Conservation (phyloP, 208 protist genomes). For the Leishmania lainsoni region DNA sequence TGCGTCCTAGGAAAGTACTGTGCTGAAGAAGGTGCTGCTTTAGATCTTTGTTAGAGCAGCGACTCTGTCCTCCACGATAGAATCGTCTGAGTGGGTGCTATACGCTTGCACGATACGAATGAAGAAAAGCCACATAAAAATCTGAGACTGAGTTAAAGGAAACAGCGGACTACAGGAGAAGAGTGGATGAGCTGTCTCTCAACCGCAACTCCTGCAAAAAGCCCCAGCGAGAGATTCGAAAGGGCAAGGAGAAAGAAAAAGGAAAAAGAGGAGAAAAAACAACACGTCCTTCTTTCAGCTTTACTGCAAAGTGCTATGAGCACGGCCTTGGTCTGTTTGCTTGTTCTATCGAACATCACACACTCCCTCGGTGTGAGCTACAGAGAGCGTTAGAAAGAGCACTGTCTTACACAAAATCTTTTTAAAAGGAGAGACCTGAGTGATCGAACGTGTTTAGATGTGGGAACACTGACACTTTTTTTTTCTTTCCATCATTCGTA, state of each 20-base stretch:
- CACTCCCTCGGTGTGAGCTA: slow-evolving; percentile 1
- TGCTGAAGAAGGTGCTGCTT: not conserved
- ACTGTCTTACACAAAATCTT: not conserved
- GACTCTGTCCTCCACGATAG: not conserved
- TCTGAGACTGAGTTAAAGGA: not conserved
- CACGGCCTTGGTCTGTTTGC: not conserved
- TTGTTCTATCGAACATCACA: not conserved
- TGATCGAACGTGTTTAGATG: not conserved
- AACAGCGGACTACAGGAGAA: not conserved
- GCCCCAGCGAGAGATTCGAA: not conserved
- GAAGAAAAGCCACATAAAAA: not conserved
- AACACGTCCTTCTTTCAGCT: not conserved
- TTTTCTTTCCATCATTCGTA: not conserved
- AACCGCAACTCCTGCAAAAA: not conserved
- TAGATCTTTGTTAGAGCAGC: not conserved
- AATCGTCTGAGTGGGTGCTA: not conserved
- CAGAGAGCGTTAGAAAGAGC: not conserved
- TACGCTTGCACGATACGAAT: not conserved
- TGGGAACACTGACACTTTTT: not conserved
- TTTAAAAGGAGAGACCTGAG: not conserved
- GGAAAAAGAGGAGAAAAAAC: not conserved
- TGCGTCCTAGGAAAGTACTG: not conserved
- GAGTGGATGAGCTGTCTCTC: not conserved
- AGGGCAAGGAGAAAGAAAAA: not conserved
- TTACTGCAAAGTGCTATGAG: not conserved